These are phyloP conservation scores for Backusella luteola DNA, from an alignment of 192 early-diverging fungal species.

Conservation along the genomic window DNA sequence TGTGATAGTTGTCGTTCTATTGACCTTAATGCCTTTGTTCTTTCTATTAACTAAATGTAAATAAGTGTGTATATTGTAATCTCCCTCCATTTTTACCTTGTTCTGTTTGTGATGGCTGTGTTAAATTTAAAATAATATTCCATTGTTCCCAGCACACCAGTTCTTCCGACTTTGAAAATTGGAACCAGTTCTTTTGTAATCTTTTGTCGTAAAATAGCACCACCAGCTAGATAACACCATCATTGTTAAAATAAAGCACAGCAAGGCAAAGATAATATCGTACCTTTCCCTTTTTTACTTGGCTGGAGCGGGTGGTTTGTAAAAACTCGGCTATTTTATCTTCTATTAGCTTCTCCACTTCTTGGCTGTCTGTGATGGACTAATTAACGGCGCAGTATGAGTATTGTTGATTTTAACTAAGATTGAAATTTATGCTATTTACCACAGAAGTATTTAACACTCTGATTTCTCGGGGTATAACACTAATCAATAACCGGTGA, in stretches of 20 bases:
- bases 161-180: slow-evolving; percentile 49
- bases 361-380: slow-evolving; percentile 54
- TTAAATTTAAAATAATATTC: slow-evolving; percentile 49
- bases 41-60: slow-evolving; percentile 36
- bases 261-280: not conserved
- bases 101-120: slow-evolving; percentile 44
- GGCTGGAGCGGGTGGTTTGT: slow-evolving; percentile 32
- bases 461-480: slow-evolving; percentile 52
- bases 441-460: slow-evolving; percentile 57
- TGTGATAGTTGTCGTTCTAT: slow-evolving; percentile 46
- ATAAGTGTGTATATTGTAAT: not conserved
- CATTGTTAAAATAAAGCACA: not conserved
- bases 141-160: slow-evolving; percentile 65
- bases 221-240: slow-evolving; percentile 43
- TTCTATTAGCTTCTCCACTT: slow-evolving; percentile 48
- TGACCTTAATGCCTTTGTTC: slow-evolving; percentile 39
- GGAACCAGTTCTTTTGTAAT: slow-evolving; percentile 59
- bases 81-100: slow-evolving; percentile 36
- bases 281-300: slow-evolving; percentile 52
- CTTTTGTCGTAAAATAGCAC: slow-evolving; percentile 61
- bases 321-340: slow-evolving; percentile 49
- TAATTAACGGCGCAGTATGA: slow-evolving; percentile 6
- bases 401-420: not conserved
- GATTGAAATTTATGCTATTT: not conserved
- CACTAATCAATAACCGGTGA: slow-evolving; percentile 54